phyloP scores from a whole-genome alignment of 257 asterid genomes.

The Penstemon newberryi region DNA sequence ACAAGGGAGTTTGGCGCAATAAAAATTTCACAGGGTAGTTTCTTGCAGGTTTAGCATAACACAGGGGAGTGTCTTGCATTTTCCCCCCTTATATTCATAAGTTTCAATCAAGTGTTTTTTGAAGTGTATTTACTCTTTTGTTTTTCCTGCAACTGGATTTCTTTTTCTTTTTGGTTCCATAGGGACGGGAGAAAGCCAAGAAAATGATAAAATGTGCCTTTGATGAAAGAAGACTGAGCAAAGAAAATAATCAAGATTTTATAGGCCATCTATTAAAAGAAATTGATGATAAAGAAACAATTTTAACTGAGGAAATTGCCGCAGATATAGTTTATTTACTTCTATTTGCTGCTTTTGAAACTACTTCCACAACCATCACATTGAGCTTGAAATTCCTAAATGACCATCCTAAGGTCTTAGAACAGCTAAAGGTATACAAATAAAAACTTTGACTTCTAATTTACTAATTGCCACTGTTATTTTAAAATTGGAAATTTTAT shows the following conservation, averaged over 20 bases:
- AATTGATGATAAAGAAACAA: conserved; percentile 39
- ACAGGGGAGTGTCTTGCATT: too few relatives aligned
- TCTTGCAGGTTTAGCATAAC: too few relatives aligned
- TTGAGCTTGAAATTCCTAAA: conserved; percentile 42
- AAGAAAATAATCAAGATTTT: conserved; percentile 48
- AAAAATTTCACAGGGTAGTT: too few relatives aligned
- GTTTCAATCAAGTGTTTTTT: too few relatives aligned
- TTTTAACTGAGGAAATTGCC: conserved; percentile 58
- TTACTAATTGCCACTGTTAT: too few relatives aligned
- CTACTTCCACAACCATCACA: conserved; percentile 55
- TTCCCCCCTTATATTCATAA: too few relatives aligned
- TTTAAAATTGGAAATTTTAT: background rate
- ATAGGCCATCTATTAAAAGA: conserved; percentile 54
- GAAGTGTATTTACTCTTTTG: too few relatives aligned
- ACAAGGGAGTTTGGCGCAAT: too few relatives aligned
- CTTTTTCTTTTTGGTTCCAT: background rate
- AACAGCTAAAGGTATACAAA: conserved; percentile 41
- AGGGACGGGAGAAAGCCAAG: conserved; percentile 51
- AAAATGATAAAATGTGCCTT: conserved; percentile 45
- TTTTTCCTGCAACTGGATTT: too few relatives aligned
- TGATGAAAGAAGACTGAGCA: conserved; percentile 46
- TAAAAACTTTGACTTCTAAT: background rate
- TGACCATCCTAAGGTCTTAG: conserved; percentile 47
- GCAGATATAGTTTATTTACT: conserved; percentile 55
- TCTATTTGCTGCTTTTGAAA: conserved; percentile 58